phyloP scores from a whole-genome alignment of 176 grass and related monocot genomes.

The Guadua angustifolia region DNA sequence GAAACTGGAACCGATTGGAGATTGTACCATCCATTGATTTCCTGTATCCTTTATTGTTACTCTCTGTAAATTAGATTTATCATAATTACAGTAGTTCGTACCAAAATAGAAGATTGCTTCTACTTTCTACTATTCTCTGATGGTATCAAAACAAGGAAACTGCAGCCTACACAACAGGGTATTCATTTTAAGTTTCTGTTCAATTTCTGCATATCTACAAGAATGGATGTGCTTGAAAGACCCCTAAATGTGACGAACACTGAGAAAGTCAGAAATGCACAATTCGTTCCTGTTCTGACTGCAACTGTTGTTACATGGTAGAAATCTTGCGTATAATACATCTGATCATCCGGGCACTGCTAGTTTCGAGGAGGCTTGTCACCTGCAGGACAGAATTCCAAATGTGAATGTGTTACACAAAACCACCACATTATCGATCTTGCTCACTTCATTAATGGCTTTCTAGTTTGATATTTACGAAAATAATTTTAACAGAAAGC shows the following conservation, averaged over 20 bases:
- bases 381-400: slow-evolving; percentile 42
- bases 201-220: slow-evolving; percentile 37
- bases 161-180: slow-evolving; percentile 7
- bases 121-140: background rate
- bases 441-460: slow-evolving; percentile 10
- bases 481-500: background rate
- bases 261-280: background rate
- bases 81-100: slow-evolving; percentile 3
- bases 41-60: slow-evolving; percentile 5
- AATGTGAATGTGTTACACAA: slow-evolving; percentile 2
- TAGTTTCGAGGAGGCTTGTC: slow-evolving; percentile 43
- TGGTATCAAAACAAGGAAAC: background rate
- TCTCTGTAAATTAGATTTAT: slow-evolving; percentile 10
- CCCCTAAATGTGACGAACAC: slow-evolving; percentile 27
- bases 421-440: background rate
- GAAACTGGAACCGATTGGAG: slow-evolving; percentile 5
- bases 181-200: background rate
- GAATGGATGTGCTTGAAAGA: slow-evolving; percentile 34
- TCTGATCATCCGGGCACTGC: slow-evolving; percentile 13
- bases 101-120: background rate
- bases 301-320: slow-evolving; percentile 26
- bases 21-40: background rate
- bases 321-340: slow-evolving; percentile 30
- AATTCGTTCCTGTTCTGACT: slow-evolving; percentile 20
- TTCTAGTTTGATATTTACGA: background rate